These are phyloP conservation scores for Penicillium taxi DNA, from an alignment of 495 filamentous ascomycete genomes.

Conservation along the genomic window DNA sequence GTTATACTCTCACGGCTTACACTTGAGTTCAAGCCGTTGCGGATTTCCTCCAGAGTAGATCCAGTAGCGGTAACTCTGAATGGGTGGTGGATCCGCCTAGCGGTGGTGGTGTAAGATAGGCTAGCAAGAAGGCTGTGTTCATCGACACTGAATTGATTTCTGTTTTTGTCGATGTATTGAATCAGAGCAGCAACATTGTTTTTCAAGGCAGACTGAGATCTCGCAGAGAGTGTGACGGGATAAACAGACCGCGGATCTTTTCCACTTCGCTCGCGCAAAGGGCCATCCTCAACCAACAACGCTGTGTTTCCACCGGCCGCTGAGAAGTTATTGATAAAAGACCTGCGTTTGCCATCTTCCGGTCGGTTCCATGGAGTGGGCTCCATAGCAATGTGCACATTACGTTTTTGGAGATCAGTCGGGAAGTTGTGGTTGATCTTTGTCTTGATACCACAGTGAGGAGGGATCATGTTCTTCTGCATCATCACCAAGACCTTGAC, in stretches of 20 bases:
- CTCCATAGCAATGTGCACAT: conserved; percentile 60
- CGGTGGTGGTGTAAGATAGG: conserved; percentile 75
- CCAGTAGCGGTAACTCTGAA: conserved; percentile 59
- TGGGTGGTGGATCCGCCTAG: conserved; percentile 73
- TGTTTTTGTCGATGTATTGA: conserved; percentile 45
- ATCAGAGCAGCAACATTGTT: conserved; percentile 45
- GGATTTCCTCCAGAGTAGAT: conserved; percentile 27
- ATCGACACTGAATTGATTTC: conserved; percentile 31
- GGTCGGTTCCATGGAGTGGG: conserved; percentile 56
- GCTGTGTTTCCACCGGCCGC: conserved; percentile 50
- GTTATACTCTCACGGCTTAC: conserved; percentile 21
- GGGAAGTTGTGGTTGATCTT: conserved; percentile 78
- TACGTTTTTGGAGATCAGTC: conserved; percentile 61
- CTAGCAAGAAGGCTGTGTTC: conserved; percentile 31
- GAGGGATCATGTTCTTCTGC: conserved; percentile 72
- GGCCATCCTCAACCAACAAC: conserved; percentile 49
- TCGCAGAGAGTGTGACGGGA: conserved; percentile 45
- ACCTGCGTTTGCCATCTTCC: conserved; percentile 53
- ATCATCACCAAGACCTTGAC: conserved; percentile 87
- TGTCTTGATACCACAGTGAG: conserved; percentile 81
- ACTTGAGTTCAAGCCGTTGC: conserved; percentile 21
- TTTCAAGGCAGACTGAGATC: conserved; percentile 46
- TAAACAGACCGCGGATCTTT: conserved; percentile 47
- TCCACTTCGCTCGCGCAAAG: conserved; percentile 29
- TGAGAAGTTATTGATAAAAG: conserved; percentile 63